Base-by-base conservation (phyloP, 179 eudicot genomes). In the Actinidia polygama region DNA sequence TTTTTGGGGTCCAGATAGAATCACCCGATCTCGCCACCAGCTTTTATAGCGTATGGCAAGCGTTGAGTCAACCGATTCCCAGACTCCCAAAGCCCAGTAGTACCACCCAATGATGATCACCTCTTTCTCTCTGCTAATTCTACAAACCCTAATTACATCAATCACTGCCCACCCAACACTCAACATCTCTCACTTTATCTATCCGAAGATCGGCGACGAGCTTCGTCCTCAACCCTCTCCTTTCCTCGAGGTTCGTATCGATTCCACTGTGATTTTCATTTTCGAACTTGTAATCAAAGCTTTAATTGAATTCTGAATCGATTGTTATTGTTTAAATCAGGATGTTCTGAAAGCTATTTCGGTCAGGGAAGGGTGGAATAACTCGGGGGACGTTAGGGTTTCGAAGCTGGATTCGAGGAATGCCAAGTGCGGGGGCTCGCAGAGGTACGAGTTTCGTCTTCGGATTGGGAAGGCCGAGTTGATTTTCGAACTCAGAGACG, bases 311-410 rank as follows among this genome's bases (percentile, higher is more conserved):
- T 30, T 51, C 46, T 66, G 15, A 24, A 9, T 62, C 46, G 75
- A 5, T 68, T 46, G 54, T 66, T 79, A 3, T 26, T 8, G 61
- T 71, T 19, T 75, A 54, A 59, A 72, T 81, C 75, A 90, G 93
- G 91, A 84, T 79, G 89, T 91, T 47, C 75, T 91, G 80, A 83
- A 81, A 72, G 85, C 81, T 30, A 89, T 91, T 64, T 86, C 85
- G 11, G 82, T 68, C 10, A 81, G 73, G 66, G 81, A 87, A 73
- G 85, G 83, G 55, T 91, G 92, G 93, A 78, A 87, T 21, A 46
- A 18, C 46, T 73, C 79, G 81, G 83, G 74, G 53, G 86, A 83
- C 19, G 26, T 87, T 78, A 78, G 89, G 81, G 88, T 89, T 81
- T 84, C 80, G 23, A 80, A 87, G 30, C 57, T 89, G 85, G 91